Conservation (phyloP, 2,329 filamentous ascomycete species). For the Hymenoscyphus linearis region DNA sequence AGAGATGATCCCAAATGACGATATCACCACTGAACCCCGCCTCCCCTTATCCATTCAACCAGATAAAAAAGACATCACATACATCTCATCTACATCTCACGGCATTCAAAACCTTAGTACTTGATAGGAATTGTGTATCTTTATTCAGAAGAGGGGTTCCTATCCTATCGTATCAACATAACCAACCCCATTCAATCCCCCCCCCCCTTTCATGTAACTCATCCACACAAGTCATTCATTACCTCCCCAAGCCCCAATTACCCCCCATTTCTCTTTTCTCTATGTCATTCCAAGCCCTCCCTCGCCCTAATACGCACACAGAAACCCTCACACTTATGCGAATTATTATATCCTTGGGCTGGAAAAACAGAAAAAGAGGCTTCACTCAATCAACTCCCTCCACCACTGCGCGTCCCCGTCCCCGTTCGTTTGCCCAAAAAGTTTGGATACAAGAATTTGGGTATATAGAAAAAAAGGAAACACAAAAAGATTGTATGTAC, state of each 20-base stretch:
- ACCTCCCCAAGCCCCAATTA: not conserved
- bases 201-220: not conserved
- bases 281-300: not conserved
- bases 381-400: not conserved
- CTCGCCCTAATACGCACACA: not conserved
- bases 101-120: not conserved
- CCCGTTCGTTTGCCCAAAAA: conserved; percentile 8
- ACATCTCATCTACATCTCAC: no score
- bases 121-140: not conserved
- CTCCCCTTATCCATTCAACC: no score
- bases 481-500: conserved; percentile 10
- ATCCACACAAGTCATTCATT: not conserved
- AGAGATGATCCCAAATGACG: no score
- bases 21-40: no score
- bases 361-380: not conserved
- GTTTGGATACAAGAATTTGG: conserved; percentile 28
- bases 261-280: not conserved
- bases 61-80: no score
- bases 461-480: conserved; percentile 29
- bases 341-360: not conserved
- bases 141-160: not conserved
- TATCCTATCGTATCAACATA: not conserved
- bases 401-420: not conserved
- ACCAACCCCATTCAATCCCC: not conserved
- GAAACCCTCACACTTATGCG: not conserved